phyloP scores from a whole-genome alignment of 805 yeast species.

The Saccharomycopsis capsularis region DNA sequence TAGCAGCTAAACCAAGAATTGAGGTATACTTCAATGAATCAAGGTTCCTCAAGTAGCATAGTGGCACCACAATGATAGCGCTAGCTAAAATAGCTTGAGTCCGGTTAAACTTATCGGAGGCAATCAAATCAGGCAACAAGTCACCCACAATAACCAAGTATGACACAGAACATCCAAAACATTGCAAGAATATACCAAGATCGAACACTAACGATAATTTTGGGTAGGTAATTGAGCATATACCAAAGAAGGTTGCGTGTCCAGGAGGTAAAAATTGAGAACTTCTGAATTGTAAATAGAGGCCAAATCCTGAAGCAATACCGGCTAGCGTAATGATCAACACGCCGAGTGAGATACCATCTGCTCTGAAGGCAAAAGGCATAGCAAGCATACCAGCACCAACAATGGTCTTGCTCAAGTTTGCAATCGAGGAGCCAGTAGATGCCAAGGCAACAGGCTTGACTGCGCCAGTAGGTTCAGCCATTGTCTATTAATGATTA shows the following conservation, averaged over 20 bases:
- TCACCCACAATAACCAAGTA: conserved; percentile 74
- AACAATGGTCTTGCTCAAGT: conserved; percentile 66
- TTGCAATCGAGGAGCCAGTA: conserved; percentile 52
- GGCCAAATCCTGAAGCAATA: conserved; percentile 57
- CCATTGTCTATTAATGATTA: no score
- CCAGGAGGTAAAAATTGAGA: conserved; percentile 50
- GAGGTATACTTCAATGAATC: conserved; percentile 69
- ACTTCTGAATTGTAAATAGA: conserved; percentile 53
- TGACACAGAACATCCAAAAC: conserved; percentile 70
- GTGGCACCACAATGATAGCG: conserved; percentile 49
- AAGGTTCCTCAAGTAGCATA: conserved; percentile 52
- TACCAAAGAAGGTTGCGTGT: conserved; percentile 63
- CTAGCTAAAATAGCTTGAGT: conserved; percentile 42
- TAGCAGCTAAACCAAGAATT: conserved; percentile 59
- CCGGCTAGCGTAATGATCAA: conserved; percentile 55
- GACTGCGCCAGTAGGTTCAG: neutral
- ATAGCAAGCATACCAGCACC: conserved; percentile 77
- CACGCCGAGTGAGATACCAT: conserved; percentile 49
- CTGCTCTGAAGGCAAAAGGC: conserved; percentile 56
- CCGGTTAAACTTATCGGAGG: conserved; percentile 31
- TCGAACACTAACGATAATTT: conserved; percentile 64
- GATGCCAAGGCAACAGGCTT: conserved; percentile 34
- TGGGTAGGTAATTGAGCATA: conserved; percentile 69
- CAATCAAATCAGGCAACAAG: conserved; percentile 57
- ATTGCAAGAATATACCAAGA: conserved; percentile 65